Evolutionary conservation across 768 basidiomycete species (phyloP), one percentile per base, ranked within the genome.

Genomic region (Multifurca ochricompacta): DNA sequence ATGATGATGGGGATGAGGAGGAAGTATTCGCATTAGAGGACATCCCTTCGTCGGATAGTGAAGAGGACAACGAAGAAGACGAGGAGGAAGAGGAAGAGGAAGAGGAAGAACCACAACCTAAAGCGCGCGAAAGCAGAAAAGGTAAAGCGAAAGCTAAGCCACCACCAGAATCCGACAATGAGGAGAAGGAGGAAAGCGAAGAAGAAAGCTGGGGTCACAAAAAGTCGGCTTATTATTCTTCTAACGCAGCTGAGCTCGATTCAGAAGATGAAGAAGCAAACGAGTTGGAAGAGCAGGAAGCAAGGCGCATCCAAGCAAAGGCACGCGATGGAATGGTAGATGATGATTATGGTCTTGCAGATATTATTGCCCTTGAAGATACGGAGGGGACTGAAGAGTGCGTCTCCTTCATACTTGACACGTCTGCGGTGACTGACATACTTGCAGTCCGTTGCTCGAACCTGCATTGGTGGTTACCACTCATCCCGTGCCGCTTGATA

Each of bases 241-340:
- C 87, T 4, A 91, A 91, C 66, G 90, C 87, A 30, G 84, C 76
- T 32, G 72, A 87, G 51, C 71, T 91, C 34, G 89, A 89, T 48
- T 85, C 85, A 34, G 88, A 89, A 61, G 86, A 94, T 59, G 93
- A 95, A 63, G 93, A 95, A 67, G 87, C 82, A 31, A 80, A 88
- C 63, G 85, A 87, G 60, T 70, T 95, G 46, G 92, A 97, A 64
- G 90, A 91, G 66, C 82, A 86, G 65, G 93, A 97, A 67, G 89
- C 87, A 6, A 82, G 70, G 61, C 74, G 90, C 53, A 69, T 95
- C 41, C 94, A 95, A 67, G 68, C 71, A 34, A 92, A 89, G 70
- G 73, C 79, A 21, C 76, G 85, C 30, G 85, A 89, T 59, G 77
- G 69, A 10, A 76, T 95, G 74, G 69, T 62, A 8, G 87, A 91